Evolutionary conservation across 805 yeast species (phyloP).

Genomic region (Candida boleticola): DNA sequence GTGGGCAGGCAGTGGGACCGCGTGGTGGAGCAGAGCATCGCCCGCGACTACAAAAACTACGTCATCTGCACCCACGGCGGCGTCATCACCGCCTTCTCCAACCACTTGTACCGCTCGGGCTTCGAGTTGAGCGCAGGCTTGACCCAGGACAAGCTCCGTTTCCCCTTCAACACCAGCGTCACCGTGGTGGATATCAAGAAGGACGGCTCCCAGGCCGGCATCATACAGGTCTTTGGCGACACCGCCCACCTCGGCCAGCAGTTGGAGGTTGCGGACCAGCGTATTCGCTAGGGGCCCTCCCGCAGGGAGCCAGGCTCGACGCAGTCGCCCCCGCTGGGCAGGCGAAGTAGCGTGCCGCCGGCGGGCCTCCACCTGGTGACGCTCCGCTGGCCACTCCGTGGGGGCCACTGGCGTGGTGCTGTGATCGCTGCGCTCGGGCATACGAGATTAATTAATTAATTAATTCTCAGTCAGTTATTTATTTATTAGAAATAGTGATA

Average conservation of each 20-base stretch:
- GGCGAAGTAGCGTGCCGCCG: no score
- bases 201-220: conserved; percentile 31
- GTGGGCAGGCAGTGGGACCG: conserved; percentile 45
- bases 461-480: no score
- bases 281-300: conserved; percentile 44
- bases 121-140: conserved; percentile 40
- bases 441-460: no score
- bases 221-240: conserved; percentile 57
- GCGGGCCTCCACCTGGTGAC: no score
- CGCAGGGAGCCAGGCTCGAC: no score
- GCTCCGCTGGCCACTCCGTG: no score
- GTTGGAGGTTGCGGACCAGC: conserved; percentile 48
- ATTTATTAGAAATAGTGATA: no score
- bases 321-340: no score
- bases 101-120: conserved; percentile 42
- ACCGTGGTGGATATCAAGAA: conserved; percentile 60
- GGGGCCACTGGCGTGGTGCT: no score
- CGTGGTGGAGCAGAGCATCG: conserved; percentile 37
- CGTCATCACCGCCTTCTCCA: conserved; percentile 60
- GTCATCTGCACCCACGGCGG: conserved; percentile 80
- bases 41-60: conserved; percentile 44
- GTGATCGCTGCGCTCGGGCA: no score
- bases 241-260: conserved; percentile 66
- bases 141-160: conserved; percentile 41
- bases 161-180: conserved; percentile 76